A percentile compares a stretch with the other conserved stretches of the same genome.
phyloP scores from a whole-genome alignment of 106 monocot genomes.

The Allium fistulosum region DNA sequence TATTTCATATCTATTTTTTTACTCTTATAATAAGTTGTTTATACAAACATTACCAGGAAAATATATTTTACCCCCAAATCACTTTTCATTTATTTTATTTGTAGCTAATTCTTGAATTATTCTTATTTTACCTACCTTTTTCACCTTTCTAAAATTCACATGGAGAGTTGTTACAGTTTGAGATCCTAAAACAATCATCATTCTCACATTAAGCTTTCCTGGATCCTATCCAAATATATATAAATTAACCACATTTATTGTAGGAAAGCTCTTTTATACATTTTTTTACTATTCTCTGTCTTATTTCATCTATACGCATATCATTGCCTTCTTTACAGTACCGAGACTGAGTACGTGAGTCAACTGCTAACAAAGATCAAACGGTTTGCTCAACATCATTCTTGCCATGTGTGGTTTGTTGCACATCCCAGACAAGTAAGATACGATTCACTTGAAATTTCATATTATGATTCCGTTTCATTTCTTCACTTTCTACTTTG shows the following conservation, averaged over 20 bases:
- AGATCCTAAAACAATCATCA: too few species aligned
- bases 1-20: not conserved
- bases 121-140: too few species aligned
- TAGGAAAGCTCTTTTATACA: too few species aligned
- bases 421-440: constrained; percentile 24
- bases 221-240: too few species aligned
- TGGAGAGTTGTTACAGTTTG: not conserved
- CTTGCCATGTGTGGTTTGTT: constrained; percentile 30
- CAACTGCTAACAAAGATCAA: constrained; percentile 83
- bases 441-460: too few species aligned
- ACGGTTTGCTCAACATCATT: constrained; percentile 63
- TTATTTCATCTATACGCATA: too few species aligned
- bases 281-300: too few species aligned
- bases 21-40: not conserved
- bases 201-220: too few species aligned
- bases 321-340: constrained; percentile 31
- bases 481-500: not conserved
- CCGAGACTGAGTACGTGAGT: constrained; percentile 98
- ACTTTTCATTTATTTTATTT: not conserved
- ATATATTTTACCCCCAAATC: not conserved
- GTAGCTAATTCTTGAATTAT: too few species aligned
- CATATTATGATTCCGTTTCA: too few species aligned
- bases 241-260: too few species aligned
- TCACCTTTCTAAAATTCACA: not conserved
- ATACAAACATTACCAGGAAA: not conserved